These are phyloP conservation scores for Fusarium torreyae DNA, from an alignment of 2,329 filamentous ascomycete species.

Conservation along the genomic window DNA sequence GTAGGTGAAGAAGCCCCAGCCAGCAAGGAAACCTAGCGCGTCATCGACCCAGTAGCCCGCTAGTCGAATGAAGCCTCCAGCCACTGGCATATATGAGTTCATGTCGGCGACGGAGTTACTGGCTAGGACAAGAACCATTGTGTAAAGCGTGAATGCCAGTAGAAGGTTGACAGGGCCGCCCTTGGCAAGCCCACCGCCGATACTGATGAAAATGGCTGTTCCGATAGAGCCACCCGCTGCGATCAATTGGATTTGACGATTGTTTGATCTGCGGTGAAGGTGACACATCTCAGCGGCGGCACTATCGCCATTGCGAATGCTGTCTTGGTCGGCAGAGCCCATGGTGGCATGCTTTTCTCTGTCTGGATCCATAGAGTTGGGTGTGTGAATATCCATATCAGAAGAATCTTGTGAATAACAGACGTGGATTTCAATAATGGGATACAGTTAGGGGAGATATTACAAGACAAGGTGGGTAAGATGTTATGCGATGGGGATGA, in stretches of 20 bases:
- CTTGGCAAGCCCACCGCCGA: constrained; percentile 12
- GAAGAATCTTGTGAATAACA: too few relatives aligned
- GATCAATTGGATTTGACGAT: constrained; percentile 45
- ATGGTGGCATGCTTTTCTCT: constrained; percentile 14
- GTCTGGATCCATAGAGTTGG: neutral
- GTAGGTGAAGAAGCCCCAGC: constrained; percentile 38
- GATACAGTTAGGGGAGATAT: too few relatives aligned
- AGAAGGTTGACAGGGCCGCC: constrained; percentile 11
- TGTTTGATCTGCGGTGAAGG: constrained; percentile 10
- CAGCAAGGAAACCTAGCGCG: too few relatives aligned
- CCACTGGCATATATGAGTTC: constrained; percentile 18
- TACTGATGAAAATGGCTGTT: constrained; percentile 15
- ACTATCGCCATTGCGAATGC: neutral
- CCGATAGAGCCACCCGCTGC: constrained; percentile 11
- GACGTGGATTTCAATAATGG: too few relatives aligned
- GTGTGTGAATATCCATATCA: too few relatives aligned
- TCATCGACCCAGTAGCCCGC: too few relatives aligned
- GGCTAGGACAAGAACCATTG: constrained; percentile 11
- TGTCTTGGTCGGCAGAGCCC: neutral
- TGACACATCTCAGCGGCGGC: constrained; percentile 2
- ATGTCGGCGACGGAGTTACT: constrained; percentile 18
- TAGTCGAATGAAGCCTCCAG: constrained; percentile 10
- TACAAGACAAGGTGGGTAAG: too few relatives aligned
- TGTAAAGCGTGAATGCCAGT: constrained; percentile 6
- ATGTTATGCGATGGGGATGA: too few relatives aligned